Evolutionary conservation across 805 yeast species (phyloP).

Genomic region (Kluyveromyces starmeri): DNA sequence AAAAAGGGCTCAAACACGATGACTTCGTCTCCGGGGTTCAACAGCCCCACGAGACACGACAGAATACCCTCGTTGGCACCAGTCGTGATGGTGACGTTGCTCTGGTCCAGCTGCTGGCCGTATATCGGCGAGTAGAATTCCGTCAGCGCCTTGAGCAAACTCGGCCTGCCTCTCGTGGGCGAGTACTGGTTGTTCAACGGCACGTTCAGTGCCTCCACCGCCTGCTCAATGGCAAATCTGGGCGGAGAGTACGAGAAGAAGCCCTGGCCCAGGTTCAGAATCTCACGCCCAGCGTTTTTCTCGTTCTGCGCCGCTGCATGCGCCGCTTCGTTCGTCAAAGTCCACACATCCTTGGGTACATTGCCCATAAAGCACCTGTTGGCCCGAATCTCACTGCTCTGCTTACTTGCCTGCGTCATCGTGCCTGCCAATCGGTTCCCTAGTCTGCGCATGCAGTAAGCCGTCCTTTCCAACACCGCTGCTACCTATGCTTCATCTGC

Average conservation of each 20-base stretch:
- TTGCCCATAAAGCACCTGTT: slow-evolving; percentile 47
- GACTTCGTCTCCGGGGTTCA: slow-evolving; percentile 86
- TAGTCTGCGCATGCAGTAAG: slow-evolving; percentile 9
- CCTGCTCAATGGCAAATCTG: slow-evolving; percentile 79
- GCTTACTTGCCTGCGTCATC: slow-evolving; percentile 6
- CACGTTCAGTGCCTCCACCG: slow-evolving; percentile 59
- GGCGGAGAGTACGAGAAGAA: slow-evolving; percentile 97
- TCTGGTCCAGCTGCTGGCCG: slow-evolving; percentile 38
- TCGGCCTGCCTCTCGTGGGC: slow-evolving; percentile 79
- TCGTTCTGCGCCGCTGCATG: slow-evolving; percentile 54
- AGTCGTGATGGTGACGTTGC: slow-evolving; percentile 65
- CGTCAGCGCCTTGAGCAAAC: slow-evolving; percentile 60
- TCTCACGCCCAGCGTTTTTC: slow-evolving; percentile 57
- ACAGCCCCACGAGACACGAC: slow-evolving; percentile 72
- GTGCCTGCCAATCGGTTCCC: slow-evolving; percentile 8
- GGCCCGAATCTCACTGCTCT: slow-evolving; percentile 13
- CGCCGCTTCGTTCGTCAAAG: slow-evolving; percentile 90
- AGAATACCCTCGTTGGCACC: slow-evolving; percentile 97
- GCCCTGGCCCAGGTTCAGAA: slow-evolving; percentile 92
- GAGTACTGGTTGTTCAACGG: slow-evolving; percentile 88
- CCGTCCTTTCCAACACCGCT: too few species aligned
- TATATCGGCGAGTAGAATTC: slow-evolving; percentile 63
- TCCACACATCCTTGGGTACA: slow-evolving; percentile 86
- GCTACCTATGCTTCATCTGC: too few species aligned
- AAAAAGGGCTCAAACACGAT: slow-evolving; percentile 95